Evolutionary conservation across 805 yeast genomes (phyloP), one percentile per base, ranked within the genome.

Genomic region (Myxozyma neglecta): DNA sequence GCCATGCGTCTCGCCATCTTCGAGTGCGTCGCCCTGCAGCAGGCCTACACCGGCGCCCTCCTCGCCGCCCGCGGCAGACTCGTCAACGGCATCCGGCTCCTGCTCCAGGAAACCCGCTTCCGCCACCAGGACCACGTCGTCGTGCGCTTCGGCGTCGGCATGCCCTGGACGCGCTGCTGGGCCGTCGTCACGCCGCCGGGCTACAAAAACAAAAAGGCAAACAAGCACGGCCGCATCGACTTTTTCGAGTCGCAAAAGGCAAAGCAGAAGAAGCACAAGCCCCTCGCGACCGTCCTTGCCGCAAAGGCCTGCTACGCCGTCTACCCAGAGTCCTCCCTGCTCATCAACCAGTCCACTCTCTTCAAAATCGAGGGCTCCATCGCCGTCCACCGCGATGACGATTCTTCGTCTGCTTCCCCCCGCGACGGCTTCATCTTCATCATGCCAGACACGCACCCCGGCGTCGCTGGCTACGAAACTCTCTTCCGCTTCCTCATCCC

Each of bases 111-210:
- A 66, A 87, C 94, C 18, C 87, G 93, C 70, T 89, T 85, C 72
- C 84, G 83, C 61, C 94, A 90, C 71, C 97, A 90, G 74, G 97
- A 92, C 70, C 93, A 97, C 97, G 91, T 88, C 47, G 83, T 91
- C 72, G 96, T 94, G 16, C 81, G 98, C 67, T 94, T 93, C 74
- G 98, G 99, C 18, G 83, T 94, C 9, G 99, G 99, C 29, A 90
- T 90, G 96, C 97, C 97, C 1, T 94, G 97, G 97, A 89, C 87
- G 71, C 82, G 96, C 61, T 93, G 97, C 71, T 94, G 83, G 77
- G 93, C 96, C 2, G 97, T 92, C 10, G 83, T 93, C 59, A 92
- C 67, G 77, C 91, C 69, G 66, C 77, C 43, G 71, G 80, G 67
- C 35, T 63, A 70, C 85, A 82, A 76, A 73, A 75, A 70, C 66